These are phyloP conservation scores for Bombardia bombarda DNA, from an alignment of 495 filamentous ascomycete genomes.

Conservation along the genomic window DNA sequence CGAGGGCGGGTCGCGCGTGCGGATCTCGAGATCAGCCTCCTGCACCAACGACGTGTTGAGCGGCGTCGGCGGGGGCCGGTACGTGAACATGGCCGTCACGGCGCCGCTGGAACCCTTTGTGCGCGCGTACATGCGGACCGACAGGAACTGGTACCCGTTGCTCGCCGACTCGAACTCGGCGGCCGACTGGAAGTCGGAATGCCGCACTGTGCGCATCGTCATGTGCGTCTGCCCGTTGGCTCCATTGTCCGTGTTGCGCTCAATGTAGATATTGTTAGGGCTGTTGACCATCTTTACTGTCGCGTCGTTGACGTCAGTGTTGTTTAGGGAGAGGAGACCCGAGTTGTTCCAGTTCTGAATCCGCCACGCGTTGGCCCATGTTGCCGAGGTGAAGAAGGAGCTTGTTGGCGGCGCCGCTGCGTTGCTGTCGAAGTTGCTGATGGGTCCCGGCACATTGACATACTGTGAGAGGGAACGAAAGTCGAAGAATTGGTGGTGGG, in stretches of 20 bases:
- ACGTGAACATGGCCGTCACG: constrained; percentile 66
- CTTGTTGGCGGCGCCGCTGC: constrained; percentile 24
- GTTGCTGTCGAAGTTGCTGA: constrained; percentile 18
- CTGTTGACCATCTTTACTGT: constrained; percentile 51
- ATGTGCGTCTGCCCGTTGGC: constrained; percentile 42
- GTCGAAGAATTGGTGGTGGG: constrained; percentile 59
- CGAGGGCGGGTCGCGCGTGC: constrained; percentile 49
- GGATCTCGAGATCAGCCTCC: constrained; percentile 73
- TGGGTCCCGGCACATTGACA: constrained; percentile 13
- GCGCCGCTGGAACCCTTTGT: constrained; percentile 48
- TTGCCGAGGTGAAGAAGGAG: constrained; percentile 28
- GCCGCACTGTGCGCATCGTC: constrained; percentile 53
- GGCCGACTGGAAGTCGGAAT: constrained; percentile 47
- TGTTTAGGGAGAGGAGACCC: constrained; percentile 13
- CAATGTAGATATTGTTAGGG: constrained; percentile 57
- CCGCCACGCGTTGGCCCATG: constrained; percentile 45
- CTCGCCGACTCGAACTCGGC: constrained; percentile 56
- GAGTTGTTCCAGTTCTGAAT: constrained; percentile 53
- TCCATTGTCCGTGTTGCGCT: constrained; percentile 28
- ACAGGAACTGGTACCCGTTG: constrained; percentile 50
- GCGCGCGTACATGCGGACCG: constrained; percentile 52
- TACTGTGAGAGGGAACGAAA: constrained; percentile 46
- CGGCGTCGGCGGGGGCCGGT: constrained; percentile 26
- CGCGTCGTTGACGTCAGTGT: constrained; percentile 27
- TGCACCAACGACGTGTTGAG: constrained; percentile 38